Evolutionary conservation across 1,284 basidiomycete genomes (phyloP), one percentile per base, ranked within the genome.

Genomic region (Salmacisia buchloeana): DNA sequence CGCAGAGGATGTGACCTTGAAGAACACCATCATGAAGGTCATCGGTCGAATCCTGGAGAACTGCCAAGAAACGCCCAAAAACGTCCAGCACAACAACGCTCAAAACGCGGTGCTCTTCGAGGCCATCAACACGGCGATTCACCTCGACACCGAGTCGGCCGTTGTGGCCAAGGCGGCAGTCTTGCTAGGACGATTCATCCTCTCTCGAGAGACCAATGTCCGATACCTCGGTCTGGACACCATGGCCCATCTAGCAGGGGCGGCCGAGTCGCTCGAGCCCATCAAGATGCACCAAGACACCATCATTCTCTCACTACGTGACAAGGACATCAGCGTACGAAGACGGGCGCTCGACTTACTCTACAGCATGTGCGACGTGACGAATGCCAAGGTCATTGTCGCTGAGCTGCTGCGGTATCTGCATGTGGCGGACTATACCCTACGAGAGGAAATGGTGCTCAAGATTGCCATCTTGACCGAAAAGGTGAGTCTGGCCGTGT

Each of bases 381-480:
- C 91, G 73, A 98, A 97, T 81, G 91, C 94, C 15, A 93, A 94
- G 78, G 83, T 90, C 63, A 93, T 98, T 70, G 96, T 98, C 31
- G 92, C 89, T 60, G 94, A 98, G 81, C 85, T 99, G 31, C 83
- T 99, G 63, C 86, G 90, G 66, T 98, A 97, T 80, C 85, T 98
- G 64, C 88, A 88, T 76, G 87, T 96, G 13, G 94, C 96, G 2
- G 96, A 98, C 81, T 97, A 97, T 75, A 92, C 89, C 29, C 83
- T 99, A 49, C 85, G 96, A 46, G 94, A 97, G 81, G 93, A 98
- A 81, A 93, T 98, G 92, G 94, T 97, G 2, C 84, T 97, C 63
- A 98, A 98, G 82, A 96, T 98, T 68, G 96, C 96, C 39, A 94
- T 98, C 69, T 83, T 97, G 63, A 98, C 96, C 7, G 96, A 98